Evolutionary conservation across 2,329 filamentous ascomycete genomes (phyloP).

Genomic region (Coniochaeta pulveracea): DNA sequence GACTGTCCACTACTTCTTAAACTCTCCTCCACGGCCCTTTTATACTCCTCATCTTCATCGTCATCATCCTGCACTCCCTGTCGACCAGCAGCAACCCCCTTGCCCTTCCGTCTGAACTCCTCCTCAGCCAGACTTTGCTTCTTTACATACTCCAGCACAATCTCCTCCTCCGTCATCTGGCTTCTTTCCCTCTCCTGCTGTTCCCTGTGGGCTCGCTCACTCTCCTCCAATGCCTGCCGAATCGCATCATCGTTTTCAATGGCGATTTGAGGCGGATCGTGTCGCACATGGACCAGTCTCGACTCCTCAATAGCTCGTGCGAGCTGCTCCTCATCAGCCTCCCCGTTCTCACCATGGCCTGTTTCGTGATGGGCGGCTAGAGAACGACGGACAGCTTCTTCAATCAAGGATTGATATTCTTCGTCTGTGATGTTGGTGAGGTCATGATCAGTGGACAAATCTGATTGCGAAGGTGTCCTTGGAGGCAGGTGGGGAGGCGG

Average conservation of each 20-base stretch:
- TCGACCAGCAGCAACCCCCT: slow-evolving; percentile 13
- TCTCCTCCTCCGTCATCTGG: slow-evolving; percentile 64
- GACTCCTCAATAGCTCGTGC: slow-evolving; percentile 25
- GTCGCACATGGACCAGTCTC: slow-evolving; percentile 7
- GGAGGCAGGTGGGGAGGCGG: slow-evolving; percentile 17
- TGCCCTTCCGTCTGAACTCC: slow-evolving; percentile 30
- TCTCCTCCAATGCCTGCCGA: slow-evolving; percentile 34
- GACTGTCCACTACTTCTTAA: slow-evolving; percentile 32
- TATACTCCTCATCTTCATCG: slow-evolving; percentile 46
- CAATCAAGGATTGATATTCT: slow-evolving; percentile 44
- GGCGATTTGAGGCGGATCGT: slow-evolving; percentile 12
- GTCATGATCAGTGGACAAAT: slow-evolving; percentile 23
- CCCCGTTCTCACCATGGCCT: slow-evolving; percentile 9
- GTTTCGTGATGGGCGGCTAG: slow-evolving; percentile 16
- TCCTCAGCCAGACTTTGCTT: slow-evolving; percentile 66
- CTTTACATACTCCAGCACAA: slow-evolving; percentile 66
- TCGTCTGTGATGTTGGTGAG: slow-evolving; percentile 40
- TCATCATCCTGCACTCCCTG: slow-evolving; percentile 27
- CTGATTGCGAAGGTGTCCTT: slow-evolving; percentile 13
- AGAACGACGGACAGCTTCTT: slow-evolving; percentile 44
- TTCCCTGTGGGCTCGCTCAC: slow-evolving; percentile 30
- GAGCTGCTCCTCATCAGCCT: slow-evolving; percentile 24
- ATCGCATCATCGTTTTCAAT: slow-evolving; percentile 31
- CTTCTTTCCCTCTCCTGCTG: slow-evolving; percentile 28
- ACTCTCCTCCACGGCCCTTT: slow-evolving; percentile 42